These are phyloP conservation scores for Rhizopus arrhizus DNA, from an alignment of 371 early-diverging fungal genomes.

Conservation along the genomic window DNA sequence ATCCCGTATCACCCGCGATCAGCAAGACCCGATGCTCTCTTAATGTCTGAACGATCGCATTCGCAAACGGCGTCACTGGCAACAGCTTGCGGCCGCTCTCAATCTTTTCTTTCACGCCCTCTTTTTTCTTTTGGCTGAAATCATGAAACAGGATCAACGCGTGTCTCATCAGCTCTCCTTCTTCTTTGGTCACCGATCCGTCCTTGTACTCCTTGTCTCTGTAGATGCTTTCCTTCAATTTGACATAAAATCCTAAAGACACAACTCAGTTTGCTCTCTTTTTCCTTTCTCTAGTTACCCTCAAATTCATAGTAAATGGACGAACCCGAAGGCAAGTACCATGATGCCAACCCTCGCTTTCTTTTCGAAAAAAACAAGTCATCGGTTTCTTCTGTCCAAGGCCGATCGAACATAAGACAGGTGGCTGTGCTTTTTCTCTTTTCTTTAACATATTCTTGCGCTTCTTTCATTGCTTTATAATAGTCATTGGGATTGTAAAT, in stretches of 20 bases:
- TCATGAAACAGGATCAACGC: conserved; percentile 62
- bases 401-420: conserved; percentile 5
- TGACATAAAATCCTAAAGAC: conserved; percentile 37
- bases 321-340: conserved; percentile 45
- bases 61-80: conserved; percentile 65
- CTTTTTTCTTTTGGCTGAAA: conserved; percentile 54
- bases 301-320: conserved; percentile 56
- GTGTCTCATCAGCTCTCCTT: conserved; percentile 51
- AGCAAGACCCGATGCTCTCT: conserved; percentile 58
- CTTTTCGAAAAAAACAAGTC: conserved; percentile 48
- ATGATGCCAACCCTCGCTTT: conserved; percentile 43
- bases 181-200: conserved; percentile 21
- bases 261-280: background rate
- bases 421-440: background rate
- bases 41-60: conserved; percentile 62
- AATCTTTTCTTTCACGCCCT: conserved; percentile 50
- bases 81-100: conserved; percentile 50
- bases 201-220: conserved; percentile 6
- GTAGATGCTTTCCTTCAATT: conserved; percentile 34
- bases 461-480: conserved; percentile 37
- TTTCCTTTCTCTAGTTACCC: conserved; percentile 26
- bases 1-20: conserved; percentile 82
- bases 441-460: conserved; percentile 38
- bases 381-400: conserved; percentile 50
- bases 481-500: conserved; percentile 30